Conservation (phyloP, 306 rosid species). For the Ochetophila trinervis region DNA sequence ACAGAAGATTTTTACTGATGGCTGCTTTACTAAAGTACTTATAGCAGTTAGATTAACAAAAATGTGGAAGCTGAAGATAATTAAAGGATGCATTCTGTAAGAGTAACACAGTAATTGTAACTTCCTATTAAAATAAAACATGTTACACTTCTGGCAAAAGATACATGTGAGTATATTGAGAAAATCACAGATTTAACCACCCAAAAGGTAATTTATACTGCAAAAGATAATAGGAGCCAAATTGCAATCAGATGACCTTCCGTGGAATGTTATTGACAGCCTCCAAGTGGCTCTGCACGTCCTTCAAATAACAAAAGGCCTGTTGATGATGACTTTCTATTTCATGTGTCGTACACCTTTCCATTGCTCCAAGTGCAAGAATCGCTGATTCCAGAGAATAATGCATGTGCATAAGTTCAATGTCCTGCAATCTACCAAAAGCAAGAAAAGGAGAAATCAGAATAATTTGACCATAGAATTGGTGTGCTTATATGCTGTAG, state of each 20-base stretch:
- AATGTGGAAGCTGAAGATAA: constrained; percentile 1
- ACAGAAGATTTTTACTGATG: constrained; percentile 5
- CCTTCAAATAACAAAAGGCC: constrained; percentile 69
- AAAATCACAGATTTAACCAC: constrained; percentile 29
- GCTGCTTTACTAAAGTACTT: constrained; percentile 7
- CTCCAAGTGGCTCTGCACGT: constrained; percentile 80
- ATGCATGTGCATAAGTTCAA: constrained; percentile 97
- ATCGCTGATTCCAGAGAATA: constrained; percentile 86
- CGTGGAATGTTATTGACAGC: constrained; percentile 76
- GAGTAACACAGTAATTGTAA: not conserved
- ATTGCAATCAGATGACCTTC: constrained; percentile 54
- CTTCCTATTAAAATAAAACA: not conserved
- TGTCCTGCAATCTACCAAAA: constrained; percentile 74
- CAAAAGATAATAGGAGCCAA: constrained; percentile 22
- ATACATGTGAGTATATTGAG: constrained; percentile 21
- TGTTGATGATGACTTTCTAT: constrained; percentile 45
- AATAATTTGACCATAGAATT: constrained; percentile 8
- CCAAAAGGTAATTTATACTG: constrained; percentile 24
- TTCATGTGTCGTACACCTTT: constrained; percentile 47
- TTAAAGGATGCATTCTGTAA: constrained; percentile 1
- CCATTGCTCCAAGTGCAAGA: constrained; percentile 90
- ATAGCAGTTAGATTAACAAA: constrained; percentile 15
- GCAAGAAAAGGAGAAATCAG: constrained; percentile 29
- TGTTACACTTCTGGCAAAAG: constrained; percentile 1
- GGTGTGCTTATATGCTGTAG: no score